Evolutionary conservation across 148 eudicot genomes (phyloP), one percentile per base, ranked within the genome.

Genomic region (Fagopyrum tataricum): DNA sequence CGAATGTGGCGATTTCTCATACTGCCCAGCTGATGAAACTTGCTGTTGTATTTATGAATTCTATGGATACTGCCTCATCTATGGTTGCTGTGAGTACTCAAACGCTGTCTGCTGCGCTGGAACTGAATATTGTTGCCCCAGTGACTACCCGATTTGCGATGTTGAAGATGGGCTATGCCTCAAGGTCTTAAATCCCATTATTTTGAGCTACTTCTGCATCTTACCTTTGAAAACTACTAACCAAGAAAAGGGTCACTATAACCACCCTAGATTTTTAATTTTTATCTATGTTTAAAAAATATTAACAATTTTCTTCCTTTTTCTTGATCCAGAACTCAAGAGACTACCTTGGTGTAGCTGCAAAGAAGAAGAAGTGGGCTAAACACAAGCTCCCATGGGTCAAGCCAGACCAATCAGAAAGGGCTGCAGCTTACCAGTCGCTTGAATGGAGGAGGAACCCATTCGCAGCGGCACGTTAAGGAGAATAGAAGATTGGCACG

Each of bases 131-230:
- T 88, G 96, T 73, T 90, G 92, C 75, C 92, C 96, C 14, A 67
- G 66, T 56, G 84, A 88, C n/a, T 88, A 83, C 75, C 96, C 92
- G 31, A 80, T 90, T 76, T 90, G 96, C 53, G 92, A 85, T 44
- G 42, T 61, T 26, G 42, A 78, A 67, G 84, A 78, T 26, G 86
- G 87, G 48, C 61, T 86, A 41, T 90, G 92, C 77, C 79, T 84
- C 48, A 81, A 86, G 96, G 96, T 90, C 79, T 11, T 17, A 0
- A 56, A 51, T 67, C 61, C 56, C 49, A 46, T 46, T 44, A n/a
- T 31, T 3, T 31, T 31, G 37, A 31, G 37, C 37, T 31, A 31
- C 37, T 31, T 31, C 37, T 31, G 37, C 37, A 31, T 31, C 37
- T 31, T 31, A 31, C 37, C 37, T 31, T 31, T 31, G 0, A 31